Percentiles rank a stretch among this genome's conserved stretches.
phyloP scores from a whole-genome alignment of 73 alveolate genomes.

The Loxodes magnus region DNA sequence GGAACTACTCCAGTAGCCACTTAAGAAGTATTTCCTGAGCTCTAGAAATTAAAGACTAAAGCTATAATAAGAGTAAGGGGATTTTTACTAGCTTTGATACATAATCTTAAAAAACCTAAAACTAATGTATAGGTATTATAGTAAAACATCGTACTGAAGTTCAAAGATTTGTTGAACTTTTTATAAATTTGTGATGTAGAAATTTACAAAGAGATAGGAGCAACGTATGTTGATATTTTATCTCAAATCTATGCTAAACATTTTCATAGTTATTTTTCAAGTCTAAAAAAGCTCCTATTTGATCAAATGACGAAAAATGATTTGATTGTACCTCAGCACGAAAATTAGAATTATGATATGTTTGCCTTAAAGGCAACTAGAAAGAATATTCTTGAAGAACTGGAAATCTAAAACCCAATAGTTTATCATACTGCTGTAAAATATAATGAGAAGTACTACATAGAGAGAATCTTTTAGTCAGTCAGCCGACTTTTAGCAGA shows the following conservation, averaged over 20 bases:
- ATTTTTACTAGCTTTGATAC: conserved; percentile 30
- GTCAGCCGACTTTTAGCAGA: neutral
- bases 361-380: conserved; percentile 1
- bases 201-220: conserved; percentile 37
- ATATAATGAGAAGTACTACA: neutral
- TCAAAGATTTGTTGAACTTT: conserved; percentile 25
- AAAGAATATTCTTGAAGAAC: neutral
- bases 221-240: conserved; percentile 34
- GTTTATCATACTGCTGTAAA: conserved; percentile 8
- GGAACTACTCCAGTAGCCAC: conserved; percentile 12
- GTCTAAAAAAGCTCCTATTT: conserved; percentile 28
- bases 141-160: conserved; percentile 35
- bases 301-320: conserved; percentile 38
- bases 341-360: neutral
- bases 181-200: conserved; percentile 32
- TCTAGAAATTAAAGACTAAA: conserved; percentile 35
- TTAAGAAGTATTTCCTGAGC: conserved; percentile 39
- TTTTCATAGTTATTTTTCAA: conserved; percentile 22
- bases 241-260: conserved; percentile 21
- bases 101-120: conserved; percentile 40
- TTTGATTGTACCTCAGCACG: conserved; percentile 7
- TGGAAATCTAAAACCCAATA: conserved; percentile 4
- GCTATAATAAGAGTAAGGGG: conserved; percentile 29
- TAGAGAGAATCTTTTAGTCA: conserved; percentile 1
- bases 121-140: conserved; percentile 44